Conservation (phyloP, 768 basidiomycete genomes). For the Suillus tomentosus region DNA sequence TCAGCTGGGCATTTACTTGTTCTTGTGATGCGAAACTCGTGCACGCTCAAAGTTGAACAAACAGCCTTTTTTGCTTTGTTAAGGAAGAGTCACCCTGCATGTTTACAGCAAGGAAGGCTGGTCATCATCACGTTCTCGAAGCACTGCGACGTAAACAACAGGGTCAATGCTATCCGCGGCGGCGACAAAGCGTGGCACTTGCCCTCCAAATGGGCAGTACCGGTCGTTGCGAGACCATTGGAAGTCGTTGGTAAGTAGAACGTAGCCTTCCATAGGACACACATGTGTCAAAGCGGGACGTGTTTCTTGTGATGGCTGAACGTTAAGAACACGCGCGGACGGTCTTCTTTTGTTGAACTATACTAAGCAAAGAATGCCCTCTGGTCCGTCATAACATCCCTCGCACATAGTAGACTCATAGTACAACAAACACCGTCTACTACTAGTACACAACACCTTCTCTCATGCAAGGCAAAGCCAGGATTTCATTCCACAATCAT, state of each 20-base stretch:
- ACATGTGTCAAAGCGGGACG: neutral
- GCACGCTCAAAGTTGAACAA: neutral
- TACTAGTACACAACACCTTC: neutral
- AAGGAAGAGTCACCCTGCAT: neutral
- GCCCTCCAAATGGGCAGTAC: neutral
- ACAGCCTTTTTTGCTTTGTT: neutral
- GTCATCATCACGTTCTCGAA: neutral
- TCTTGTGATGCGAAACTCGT: neutral
- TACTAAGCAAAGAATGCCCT: neutral
- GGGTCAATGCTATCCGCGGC: neutral
- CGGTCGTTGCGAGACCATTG: neutral
- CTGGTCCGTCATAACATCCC: neutral
- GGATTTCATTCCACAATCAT: neutral
- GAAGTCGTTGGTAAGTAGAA: neutral
- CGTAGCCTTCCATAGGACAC: neutral
- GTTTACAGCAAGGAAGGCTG: neutral
- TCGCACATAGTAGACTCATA: neutral
- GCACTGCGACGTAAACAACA: neutral
- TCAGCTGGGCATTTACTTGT: neutral
- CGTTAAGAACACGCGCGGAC: neutral
- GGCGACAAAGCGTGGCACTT: neutral
- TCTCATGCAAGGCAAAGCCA: neutral
- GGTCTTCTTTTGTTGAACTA: neutral
- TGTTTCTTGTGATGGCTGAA: neutral
- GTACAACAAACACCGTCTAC: neutral